A percentile compares a stretch with the other conserved stretches of the same genome.
Conservation (phyloP, 169 alveolate genomes). For the Plasmodium gallinaceum region DNA sequence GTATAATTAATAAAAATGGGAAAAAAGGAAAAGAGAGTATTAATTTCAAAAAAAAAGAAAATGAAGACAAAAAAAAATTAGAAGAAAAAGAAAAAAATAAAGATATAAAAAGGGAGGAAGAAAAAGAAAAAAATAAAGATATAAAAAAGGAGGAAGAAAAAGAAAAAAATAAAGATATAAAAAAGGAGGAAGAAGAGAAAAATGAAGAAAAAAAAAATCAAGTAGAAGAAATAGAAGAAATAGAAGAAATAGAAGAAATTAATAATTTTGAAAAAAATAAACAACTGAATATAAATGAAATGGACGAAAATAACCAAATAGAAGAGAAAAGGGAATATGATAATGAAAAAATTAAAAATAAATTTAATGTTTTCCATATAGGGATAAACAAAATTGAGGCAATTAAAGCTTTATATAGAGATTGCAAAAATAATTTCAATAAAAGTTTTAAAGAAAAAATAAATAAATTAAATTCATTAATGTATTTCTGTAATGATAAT, state of each 20-base stretch:
- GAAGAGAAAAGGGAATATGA: neutral
- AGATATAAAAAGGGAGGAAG: neutral
- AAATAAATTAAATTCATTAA: conserved; percentile 37
- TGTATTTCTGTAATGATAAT: conserved; percentile 38
- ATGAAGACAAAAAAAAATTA: too few species aligned
- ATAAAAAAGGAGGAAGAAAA: neutral
- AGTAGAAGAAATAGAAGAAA: conserved; percentile 13
- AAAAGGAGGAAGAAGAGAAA: neutral
- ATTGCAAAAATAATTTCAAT: conserved; percentile 51
- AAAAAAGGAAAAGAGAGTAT: too few species aligned
- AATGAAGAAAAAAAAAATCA: neutral
- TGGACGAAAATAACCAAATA: neutral
- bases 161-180: neutral
- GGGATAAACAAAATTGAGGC: conserved; percentile 74
- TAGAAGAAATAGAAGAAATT: conserved; percentile 14
- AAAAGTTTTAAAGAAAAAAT: conserved; percentile 63
- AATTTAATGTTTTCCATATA: conserved; percentile 59
- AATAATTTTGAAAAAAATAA: neutral
- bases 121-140: neutral
- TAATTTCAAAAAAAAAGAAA: too few species aligned
- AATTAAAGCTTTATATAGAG: conserved; percentile 46
- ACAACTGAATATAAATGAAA: neutral
- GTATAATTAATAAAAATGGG: too few species aligned
- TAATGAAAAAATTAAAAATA: conserved; percentile 52
- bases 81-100: neutral